Evolutionary conservation across 2,329 filamentous ascomycete genomes (phyloP).

Genomic region (Pseudocercospora macadamiae): DNA sequence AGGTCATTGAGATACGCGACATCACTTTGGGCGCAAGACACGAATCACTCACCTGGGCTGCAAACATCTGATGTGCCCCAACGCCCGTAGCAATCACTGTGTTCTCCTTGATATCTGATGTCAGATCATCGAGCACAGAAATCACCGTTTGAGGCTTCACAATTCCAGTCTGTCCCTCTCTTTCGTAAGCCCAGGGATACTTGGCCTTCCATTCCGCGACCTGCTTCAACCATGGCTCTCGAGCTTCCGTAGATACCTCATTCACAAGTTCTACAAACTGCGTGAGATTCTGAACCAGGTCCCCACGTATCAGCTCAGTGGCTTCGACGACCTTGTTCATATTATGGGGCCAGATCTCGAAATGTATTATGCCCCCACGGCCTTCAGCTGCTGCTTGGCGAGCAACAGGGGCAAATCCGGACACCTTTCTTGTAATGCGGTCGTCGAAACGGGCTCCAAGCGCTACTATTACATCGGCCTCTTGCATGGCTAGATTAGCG

Average conservation of each 20-base stretch:
- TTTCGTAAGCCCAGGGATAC: slow-evolving; percentile 87
- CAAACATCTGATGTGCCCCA: slow-evolving; percentile 98
- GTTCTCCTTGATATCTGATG: slow-evolving; percentile 73
- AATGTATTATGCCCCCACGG: slow-evolving; percentile 92
- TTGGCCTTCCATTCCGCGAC: slow-evolving; percentile 89
- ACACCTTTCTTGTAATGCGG: slow-evolving; percentile 78
- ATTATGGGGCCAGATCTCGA: slow-evolving; percentile 98
- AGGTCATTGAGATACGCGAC: no score
- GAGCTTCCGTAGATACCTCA: slow-evolving; percentile 62
- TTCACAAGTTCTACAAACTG: slow-evolving; percentile 74
- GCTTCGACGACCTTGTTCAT: slow-evolving; percentile 99
- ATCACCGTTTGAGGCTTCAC: slow-evolving; percentile 96
- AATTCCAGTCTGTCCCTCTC: slow-evolving; percentile 67
- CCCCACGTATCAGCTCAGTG: slow-evolving; percentile 90
- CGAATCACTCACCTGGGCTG: no score
- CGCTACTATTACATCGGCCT: slow-evolving; percentile 91
- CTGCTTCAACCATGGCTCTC: slow-evolving; percentile 84
- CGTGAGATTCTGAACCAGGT: slow-evolving; percentile 77
- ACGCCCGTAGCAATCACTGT: slow-evolving; percentile 92
- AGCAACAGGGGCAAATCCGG: slow-evolving; percentile 85
- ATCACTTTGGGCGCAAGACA: no score
- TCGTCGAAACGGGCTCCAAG: slow-evolving; percentile 93
- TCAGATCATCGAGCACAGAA: slow-evolving; percentile 83
- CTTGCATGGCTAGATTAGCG: slow-evolving; percentile 98
- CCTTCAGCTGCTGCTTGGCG: slow-evolving; percentile 80